Base-by-base conservation (phyloP, 1,284 basidiomycete genomes). In the Athelia sp. region DNA sequence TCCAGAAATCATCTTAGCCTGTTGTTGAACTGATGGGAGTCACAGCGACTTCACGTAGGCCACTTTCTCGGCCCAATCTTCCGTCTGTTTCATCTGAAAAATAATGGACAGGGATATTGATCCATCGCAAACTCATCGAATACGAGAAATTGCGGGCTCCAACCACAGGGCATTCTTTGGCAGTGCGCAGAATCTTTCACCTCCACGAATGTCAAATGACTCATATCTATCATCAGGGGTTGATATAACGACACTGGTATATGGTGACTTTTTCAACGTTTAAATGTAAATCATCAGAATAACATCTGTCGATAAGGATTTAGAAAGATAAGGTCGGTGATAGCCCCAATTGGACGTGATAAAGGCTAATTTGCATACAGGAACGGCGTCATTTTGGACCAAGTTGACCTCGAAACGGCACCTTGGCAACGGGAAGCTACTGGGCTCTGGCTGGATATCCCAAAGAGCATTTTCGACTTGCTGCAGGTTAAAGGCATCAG, bases 371-470 rank as follows among this genome's bases (percentile, higher is more conserved):
- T 48, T 8, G n/a, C 26, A n/a, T 14, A 29, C 56, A 85, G 85
- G 57, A 76, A 81, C 53, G 75, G 74, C 54, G 72, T 71, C 14
- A 88, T 94, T 48, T 71, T 95, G 22, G 92, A 95, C 56, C 71
- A 78, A 0, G 89, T 95, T 17, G 84, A 91, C 55, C 69, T 95
- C 32, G 83, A 93, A 43, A 90, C 83, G 15, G 86, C 87, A 0
- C 81, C 90, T 0, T 93, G 87, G 74, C 79, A 89, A 56, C 81
- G 84, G 17, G 78, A 84, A 49, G 84, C 88, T 0, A 82, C 78
- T 1, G 93, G 93, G 2, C 74, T 92, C 55, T 96, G 93, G 93
- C 72, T 96, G 22, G 90, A 96, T 60, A 73, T 95, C 1, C 89
- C 92, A 0, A 71, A 71, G 45, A 34, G 63, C 11, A 71, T 73